Base-by-base conservation (phyloP, 2,329 filamentous ascomycete species). In the Aspergillus chevalieri region DNA sequence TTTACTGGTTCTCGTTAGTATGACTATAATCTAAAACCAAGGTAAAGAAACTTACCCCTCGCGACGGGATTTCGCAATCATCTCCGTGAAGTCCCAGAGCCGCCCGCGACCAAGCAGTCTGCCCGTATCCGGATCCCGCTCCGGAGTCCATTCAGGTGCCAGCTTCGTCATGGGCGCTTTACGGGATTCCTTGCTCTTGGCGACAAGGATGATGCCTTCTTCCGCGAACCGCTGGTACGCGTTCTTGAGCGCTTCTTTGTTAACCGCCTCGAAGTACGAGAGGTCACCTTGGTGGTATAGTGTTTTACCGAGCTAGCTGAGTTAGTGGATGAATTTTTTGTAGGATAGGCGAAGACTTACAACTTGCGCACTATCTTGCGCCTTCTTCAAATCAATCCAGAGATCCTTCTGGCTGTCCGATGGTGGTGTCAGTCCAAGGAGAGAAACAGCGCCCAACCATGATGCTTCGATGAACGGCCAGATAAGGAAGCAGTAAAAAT, bases 401-500 rank as follows among this genome's bases (percentile, higher is more conserved):
- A 81, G 75, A 44, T 86, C 83, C n/a, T 77, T 76, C n/a, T 76
- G 73, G 52, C 62, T 63, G 50, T 78, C 72, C 0, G 69, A 63
- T 3, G 89, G 89, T 1, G 91, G 90, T 0, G 88, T 86, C 12
- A 97, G 78, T 42, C 92, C 91, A 75, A 95, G 85, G 0, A 97
- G 76, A 0, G 87, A 89, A 0, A 97, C 86, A 0, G 90, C 87
- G 9, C 89, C 91, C 1, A 98, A 79, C 93, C 93, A 98, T 47
- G 82, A 86, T 0, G 91, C 87, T 69, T 98, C 93, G 57, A 97
- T 91, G 59, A 98, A 98, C 0, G 93, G 93, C 93, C 93, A 98
- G 55, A 98, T 89, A 17, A 98, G 74, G 77, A 97, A 98, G 72
- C 92, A 97, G 72, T 97, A 97, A 70, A 98, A 98, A 65, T 98